Evolutionary conservation across 768 basidiomycete species (phyloP).

Genomic region (Podaxis sp.): DNA sequence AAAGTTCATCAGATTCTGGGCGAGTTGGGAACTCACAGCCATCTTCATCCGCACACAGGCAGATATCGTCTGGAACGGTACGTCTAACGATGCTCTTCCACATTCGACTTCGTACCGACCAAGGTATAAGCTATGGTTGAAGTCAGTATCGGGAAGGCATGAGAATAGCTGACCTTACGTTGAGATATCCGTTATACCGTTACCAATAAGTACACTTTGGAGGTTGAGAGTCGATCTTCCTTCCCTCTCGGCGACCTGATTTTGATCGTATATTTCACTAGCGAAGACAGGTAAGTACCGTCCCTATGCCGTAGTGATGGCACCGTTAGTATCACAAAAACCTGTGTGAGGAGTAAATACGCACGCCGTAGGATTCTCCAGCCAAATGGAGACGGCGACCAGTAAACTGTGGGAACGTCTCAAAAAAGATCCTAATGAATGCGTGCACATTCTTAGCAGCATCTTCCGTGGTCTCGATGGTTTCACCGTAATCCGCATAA

Average conservation of each 20-base stretch:
- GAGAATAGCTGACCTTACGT: conserved; percentile 27
- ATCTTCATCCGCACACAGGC: conserved; percentile 61
- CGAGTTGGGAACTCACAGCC: conserved; percentile 39
- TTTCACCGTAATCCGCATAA: conserved; percentile 62
- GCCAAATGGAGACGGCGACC: conserved; percentile 70
- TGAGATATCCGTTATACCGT: conserved; percentile 45
- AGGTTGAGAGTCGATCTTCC: conserved; percentile 64
- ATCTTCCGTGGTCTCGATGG: conserved; percentile 71
- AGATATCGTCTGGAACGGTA: conserved; percentile 52
- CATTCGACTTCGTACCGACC: conserved; percentile 62
- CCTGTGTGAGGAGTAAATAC: not conserved
- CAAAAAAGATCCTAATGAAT: conserved; percentile 77
- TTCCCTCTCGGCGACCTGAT: conserved; percentile 46
- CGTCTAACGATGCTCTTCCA: conserved; percentile 50
- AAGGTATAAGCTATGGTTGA: conserved; percentile 32
- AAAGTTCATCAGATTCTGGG: not conserved
- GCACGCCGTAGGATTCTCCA: conserved; percentile 70
- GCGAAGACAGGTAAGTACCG: conserved; percentile 76
- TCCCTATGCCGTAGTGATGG: conserved; percentile 39
- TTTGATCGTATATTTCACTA: conserved; percentile 73
- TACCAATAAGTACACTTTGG: conserved; percentile 66
- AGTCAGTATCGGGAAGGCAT: not conserved
- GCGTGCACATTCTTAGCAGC: conserved; percentile 75
- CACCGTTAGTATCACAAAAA: conserved; percentile 13
- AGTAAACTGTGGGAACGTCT: conserved; percentile 70